Percentiles rank a stretch among this genome's conserved stretches.
Evolutionary conservation across 371 early-diverging fungal genomes (phyloP).

Genomic region (Mucor lusitanicus): DNA sequence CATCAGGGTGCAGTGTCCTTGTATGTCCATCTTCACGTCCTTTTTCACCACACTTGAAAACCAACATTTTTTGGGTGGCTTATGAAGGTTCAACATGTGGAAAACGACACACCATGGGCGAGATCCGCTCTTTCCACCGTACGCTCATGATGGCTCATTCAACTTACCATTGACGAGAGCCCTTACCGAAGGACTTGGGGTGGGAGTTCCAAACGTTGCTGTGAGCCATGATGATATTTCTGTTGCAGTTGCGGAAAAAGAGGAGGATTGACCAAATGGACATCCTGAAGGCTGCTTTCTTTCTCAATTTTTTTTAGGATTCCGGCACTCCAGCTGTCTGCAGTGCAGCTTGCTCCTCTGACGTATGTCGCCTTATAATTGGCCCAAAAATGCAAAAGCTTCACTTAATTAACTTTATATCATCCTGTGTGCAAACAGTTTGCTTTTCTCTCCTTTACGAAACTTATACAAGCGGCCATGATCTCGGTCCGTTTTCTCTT

Average conservation of each 20-base stretch:
- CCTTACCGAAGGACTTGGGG: conserved; percentile 97
- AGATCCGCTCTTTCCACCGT: background rate
- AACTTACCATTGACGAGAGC: conserved; percentile 91
- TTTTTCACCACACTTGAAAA: background rate
- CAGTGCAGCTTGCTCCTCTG: background rate
- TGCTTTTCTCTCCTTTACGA: background rate
- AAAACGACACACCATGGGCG: background rate
- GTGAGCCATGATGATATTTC: conserved; percentile 84
- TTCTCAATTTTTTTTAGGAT: conserved; percentile 3
- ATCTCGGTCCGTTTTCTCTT: conserved; percentile 19
- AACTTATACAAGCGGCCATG: conserved; percentile 8
- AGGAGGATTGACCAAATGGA: conserved; percentile 16
- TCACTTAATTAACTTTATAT: background rate
- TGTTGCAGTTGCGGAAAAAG: conserved; percentile 22
- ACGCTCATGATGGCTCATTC: background rate
- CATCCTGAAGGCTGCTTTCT: background rate
- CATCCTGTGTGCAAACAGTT: background rate
- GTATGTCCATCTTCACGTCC: background rate
- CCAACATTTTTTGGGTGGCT: conserved; percentile 8
- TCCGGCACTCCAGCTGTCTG: too few relatives aligned
- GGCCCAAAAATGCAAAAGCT: conserved; percentile 5
- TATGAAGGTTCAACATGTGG: background rate
- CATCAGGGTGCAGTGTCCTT: background rate
- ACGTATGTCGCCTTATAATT: conserved; percentile 9
- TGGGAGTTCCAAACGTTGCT: conserved; percentile 94